phyloP scores from a whole-genome alignment of 2,329 filamentous ascomycete species.

The Penicillium sp. region DNA sequence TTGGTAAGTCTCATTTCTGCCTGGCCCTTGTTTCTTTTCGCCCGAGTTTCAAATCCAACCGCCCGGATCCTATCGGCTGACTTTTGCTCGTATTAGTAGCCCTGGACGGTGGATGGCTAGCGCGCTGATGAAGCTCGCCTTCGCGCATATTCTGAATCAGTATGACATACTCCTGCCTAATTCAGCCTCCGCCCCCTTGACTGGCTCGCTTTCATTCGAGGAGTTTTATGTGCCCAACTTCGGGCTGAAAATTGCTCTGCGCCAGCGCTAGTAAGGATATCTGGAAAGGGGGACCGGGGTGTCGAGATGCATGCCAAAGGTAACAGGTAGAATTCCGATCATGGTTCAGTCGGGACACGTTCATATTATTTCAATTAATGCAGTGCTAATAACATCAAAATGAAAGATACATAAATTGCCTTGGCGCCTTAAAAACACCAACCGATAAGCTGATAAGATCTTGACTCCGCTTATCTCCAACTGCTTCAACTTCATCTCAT shows the following conservation, averaged over 20 bases:
- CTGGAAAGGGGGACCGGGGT: neutral
- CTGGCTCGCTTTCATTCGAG: constrained; percentile 25
- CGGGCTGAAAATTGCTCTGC: constrained; percentile 27
- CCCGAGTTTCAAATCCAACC: constrained; percentile 17
- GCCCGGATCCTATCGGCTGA: constrained; percentile 14
- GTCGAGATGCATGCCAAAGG: neutral
- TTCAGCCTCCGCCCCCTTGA: constrained; percentile 6
- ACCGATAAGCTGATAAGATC: constrained; percentile 1
- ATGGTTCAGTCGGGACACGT: neutral
- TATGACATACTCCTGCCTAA: constrained; percentile 19
- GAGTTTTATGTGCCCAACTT: constrained; percentile 28
- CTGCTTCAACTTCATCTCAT: neutral
- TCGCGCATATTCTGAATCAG: constrained; percentile 17
- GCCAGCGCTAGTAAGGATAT: constrained; percentile 34
- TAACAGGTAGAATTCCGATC: neutral
- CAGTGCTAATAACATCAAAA: neutral
- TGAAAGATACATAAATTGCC: neutral
- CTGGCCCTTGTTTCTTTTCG: neutral
- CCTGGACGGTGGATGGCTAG: constrained; percentile 27
- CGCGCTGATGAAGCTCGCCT: constrained; percentile 21
- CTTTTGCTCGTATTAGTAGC: constrained; percentile 15
- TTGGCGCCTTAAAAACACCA: neutral
- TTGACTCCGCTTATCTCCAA: neutral
- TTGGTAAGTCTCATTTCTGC: constrained; percentile 16
- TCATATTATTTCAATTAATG: neutral